Evolutionary conservation across 2,329 filamentous ascomycete genomes (phyloP).

Genomic region (Chaetothyriales sp.): DNA sequence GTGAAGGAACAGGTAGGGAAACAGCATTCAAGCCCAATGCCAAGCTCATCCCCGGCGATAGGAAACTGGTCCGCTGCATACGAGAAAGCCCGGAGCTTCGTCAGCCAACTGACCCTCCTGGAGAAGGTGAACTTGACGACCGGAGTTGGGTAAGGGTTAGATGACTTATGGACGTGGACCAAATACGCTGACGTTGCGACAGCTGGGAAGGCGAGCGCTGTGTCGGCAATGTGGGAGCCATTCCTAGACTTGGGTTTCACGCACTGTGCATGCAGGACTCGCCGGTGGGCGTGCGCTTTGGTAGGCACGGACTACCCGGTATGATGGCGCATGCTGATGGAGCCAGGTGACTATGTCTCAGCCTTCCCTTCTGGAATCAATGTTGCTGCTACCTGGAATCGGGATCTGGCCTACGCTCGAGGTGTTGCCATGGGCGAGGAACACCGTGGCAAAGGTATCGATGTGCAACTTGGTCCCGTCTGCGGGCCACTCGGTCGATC

Average conservation of each 20-base stretch:
- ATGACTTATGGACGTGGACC: background rate
- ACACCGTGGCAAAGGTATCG: constrained; percentile 60
- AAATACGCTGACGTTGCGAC: constrained; percentile 9
- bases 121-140: constrained; percentile 96
- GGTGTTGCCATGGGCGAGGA: constrained; percentile 64
- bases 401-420: constrained; percentile 52
- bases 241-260: constrained; percentile 48
- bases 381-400: constrained; percentile 71
- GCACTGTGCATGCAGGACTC: constrained; percentile 78
- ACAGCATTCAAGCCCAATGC: background rate
- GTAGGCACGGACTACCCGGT: constrained; percentile 23
- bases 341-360: constrained; percentile 59
- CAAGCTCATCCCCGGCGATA: background rate
- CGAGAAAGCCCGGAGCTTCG: constrained; percentile 59
- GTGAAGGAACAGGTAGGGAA: constrained; percentile 41
- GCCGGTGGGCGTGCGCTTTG: constrained; percentile 62
- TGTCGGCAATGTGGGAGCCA: constrained; percentile 53
- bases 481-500: constrained; percentile 58
- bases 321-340: constrained; percentile 5
- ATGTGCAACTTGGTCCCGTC: constrained; percentile 63
- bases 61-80: constrained; percentile 65
- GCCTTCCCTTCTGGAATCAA: constrained; percentile 70
- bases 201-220: constrained; percentile 59
- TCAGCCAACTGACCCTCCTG: constrained; percentile 65
- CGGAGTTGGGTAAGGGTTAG: constrained; percentile 55